Conservation (phyloP, 179 eudicot genomes). For the Silene vulgaris region DNA sequence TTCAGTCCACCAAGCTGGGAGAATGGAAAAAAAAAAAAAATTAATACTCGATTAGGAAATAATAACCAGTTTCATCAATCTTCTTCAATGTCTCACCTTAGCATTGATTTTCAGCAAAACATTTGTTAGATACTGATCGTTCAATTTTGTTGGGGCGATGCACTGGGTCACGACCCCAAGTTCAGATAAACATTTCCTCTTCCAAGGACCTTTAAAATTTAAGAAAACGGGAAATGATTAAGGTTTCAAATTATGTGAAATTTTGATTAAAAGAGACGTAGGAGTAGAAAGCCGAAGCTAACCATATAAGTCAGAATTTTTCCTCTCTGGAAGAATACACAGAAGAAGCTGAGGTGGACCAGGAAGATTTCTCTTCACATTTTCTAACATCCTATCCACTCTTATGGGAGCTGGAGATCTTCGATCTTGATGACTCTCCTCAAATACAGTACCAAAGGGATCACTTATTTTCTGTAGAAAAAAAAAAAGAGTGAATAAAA, state of each 20-base stretch:
- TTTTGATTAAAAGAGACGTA: background rate
- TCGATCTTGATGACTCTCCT: conserved; percentile 51
- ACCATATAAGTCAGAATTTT: conserved; percentile 79
- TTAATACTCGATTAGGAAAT: background rate
- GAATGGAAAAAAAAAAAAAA: background rate
- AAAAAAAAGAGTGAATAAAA: background rate
- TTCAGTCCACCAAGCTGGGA: conserved; percentile 78
- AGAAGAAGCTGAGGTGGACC: conserved; percentile 75
- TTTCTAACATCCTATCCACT: conserved; percentile 75
- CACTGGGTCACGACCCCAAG: conserved; percentile 75
- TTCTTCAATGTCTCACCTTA: conserved; percentile 41
- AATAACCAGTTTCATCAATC: background rate
- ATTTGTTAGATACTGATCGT: conserved; percentile 81
- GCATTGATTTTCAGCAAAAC: conserved; percentile 78
- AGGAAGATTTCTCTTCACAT: conserved; percentile 51
- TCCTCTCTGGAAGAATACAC: conserved; percentile 81
- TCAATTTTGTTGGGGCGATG: conserved; percentile 65
- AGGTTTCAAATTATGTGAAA: background rate
- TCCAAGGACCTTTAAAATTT: conserved; percentile 66
- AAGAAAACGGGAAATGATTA: background rate
- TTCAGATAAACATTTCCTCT: conserved; percentile 58
- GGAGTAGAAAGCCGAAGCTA: conserved; percentile 7
- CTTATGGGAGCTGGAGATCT: conserved; percentile 60
- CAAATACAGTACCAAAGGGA: conserved; percentile 55
- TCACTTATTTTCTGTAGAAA: conserved; percentile 36